Evolutionary conservation across 2,329 filamentous ascomycete genomes (phyloP).

Genomic region (Fusarium hainanense): DNA sequence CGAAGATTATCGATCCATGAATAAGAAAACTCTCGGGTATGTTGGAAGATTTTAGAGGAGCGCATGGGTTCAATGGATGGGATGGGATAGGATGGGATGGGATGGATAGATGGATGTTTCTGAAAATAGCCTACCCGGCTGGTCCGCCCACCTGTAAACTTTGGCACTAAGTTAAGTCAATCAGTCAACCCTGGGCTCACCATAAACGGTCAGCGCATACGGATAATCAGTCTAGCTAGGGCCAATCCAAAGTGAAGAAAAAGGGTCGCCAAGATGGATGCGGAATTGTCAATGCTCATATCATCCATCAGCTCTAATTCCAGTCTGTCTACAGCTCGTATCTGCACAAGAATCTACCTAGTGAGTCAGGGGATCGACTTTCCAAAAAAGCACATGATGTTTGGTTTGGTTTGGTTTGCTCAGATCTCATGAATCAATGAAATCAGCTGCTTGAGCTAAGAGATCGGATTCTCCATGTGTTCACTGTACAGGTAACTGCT

Average conservation of each 20-base stretch:
- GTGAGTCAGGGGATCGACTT: constrained; percentile 10
- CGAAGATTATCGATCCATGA: background rate
- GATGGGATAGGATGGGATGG: background rate
- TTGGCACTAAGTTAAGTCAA: constrained; percentile 18
- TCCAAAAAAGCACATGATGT: background rate
- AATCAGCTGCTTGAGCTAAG: background rate
- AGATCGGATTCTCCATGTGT: background rate
- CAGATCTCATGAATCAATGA: constrained; percentile 9
- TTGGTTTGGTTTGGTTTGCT: background rate
- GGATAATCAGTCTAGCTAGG: constrained; percentile 19
- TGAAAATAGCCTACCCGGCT: constrained; percentile 31
- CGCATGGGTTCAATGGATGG: constrained; percentile 3
- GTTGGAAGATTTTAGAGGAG: background rate
- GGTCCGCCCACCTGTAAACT: constrained; percentile 13
- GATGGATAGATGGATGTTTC: constrained; percentile 10
- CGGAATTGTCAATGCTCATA: constrained; percentile 12
- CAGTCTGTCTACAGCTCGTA: constrained; percentile 22
- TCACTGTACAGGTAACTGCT: background rate
- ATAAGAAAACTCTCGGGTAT: background rate
- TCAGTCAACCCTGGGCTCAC: constrained; percentile 7
- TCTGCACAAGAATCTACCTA: constrained; percentile 10
- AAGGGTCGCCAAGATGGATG: constrained; percentile 5
- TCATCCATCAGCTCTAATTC: constrained; percentile 1
- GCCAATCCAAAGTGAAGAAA: background rate
- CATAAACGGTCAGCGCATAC: constrained; percentile 30